Conservation (phyloP, 176 grass and related monocot genomes). For the Dactylis glomerata region DNA sequence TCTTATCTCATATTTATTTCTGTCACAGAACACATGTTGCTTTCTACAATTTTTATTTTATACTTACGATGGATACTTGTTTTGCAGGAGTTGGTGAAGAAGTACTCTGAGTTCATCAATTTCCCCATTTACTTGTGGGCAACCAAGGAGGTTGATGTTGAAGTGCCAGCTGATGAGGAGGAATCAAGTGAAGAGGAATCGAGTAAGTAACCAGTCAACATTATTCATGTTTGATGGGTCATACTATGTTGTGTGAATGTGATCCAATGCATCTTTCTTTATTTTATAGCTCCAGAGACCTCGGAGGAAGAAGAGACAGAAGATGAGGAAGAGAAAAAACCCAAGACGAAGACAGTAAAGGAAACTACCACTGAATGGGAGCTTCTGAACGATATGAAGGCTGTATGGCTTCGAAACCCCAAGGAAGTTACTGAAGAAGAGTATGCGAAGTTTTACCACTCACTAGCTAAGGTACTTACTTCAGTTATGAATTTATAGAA, state of each 20-base stretch:
- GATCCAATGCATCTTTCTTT: not conserved
- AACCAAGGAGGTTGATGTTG: conserved; percentile 95
- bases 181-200: conserved; percentile 81
- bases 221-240: not conserved
- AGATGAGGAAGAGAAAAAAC: conserved; percentile 76
- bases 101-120: conserved; percentile 97
- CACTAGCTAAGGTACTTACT: conserved; percentile 68
- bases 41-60: not conserved
- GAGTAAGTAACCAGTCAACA: conserved; percentile 28
- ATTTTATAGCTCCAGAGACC: conserved; percentile 49
- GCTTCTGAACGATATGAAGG: conserved; percentile 92
- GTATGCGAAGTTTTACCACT: conserved; percentile 94
- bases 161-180: conserved; percentile 86
- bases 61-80: conserved; percentile 11
- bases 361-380: conserved; percentile 87
- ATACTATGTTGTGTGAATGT: not conserved
- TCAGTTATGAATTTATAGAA: not conserved
- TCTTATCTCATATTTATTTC: not conserved
- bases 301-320: conserved; percentile 78
- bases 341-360: conserved; percentile 92
- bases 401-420: conserved; percentile 90
- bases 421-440: conserved; percentile 98
- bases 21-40: not conserved
- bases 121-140: conserved; percentile 99
- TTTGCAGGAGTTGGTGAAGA: conserved; percentile 89